phyloP scores from a whole-genome alignment of 1,284 basidiomycete species.

The Apiotrichum brassicae region DNA sequence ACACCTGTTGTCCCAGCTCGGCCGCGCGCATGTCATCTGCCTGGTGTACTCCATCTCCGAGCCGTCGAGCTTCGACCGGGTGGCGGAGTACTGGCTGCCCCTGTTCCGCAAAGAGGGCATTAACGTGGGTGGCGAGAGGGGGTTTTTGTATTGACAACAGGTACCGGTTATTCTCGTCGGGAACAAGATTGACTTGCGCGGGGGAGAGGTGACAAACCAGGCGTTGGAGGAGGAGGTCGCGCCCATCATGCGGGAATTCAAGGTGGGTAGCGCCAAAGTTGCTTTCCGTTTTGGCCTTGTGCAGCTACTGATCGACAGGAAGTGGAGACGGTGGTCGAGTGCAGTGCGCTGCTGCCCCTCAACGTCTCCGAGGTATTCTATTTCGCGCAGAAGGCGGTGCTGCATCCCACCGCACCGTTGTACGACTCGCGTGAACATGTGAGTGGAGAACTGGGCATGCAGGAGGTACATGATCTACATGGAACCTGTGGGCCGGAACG shows the following conservation, averaged over 20 bases:
- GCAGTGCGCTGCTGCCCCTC: constrained; percentile 77
- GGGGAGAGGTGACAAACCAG: constrained; percentile 87
- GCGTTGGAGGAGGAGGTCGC: constrained; percentile 89
- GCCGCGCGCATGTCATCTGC: constrained; percentile 95
- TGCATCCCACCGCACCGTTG: constrained; percentile 92
- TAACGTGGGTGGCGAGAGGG: constrained; percentile 68
- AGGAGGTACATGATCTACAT: no score
- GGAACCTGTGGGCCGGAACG: no score
- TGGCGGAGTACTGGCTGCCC: constrained; percentile 98
- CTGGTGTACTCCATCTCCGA: constrained; percentile 96
- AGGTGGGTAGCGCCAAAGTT: no score
- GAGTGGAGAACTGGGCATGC: no score
- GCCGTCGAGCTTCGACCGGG: constrained; percentile 90
- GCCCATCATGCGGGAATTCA: constrained; percentile 96
- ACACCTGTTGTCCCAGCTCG: constrained; percentile 88
- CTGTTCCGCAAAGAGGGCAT: constrained; percentile 91
- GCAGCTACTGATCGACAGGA: no score
- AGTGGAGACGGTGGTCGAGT: constrained; percentile 97
- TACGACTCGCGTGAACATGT: constrained; percentile 96
- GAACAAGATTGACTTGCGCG: constrained; percentile 94
- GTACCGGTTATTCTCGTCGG: constrained; percentile 95
- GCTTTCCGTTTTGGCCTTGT: no score
- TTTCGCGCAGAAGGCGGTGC: constrained; percentile 96
- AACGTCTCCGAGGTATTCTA: constrained; percentile 99
- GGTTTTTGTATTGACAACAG: no score